Evolutionary conservation across 441 rosid species (phyloP).

Genomic region (Populus hybrid): DNA sequence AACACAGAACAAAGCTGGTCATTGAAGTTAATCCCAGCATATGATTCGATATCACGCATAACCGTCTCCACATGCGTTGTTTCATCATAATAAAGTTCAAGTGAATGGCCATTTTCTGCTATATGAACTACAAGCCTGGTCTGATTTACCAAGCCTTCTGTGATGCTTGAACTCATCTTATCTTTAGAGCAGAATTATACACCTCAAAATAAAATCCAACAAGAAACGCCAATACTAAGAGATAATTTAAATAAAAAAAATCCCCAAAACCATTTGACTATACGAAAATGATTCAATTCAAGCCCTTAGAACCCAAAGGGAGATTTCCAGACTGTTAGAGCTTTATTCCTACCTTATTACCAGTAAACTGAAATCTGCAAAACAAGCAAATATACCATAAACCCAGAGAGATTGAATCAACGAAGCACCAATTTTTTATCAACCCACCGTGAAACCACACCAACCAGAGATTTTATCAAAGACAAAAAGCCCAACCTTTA

Average conservation of each 20-base stretch:
- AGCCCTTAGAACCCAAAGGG: conserved; percentile 7
- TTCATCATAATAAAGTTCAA: conserved; percentile 64
- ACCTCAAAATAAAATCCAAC: conserved; percentile 27
- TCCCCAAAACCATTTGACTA: conserved; percentile 7
- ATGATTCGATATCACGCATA: conserved; percentile 61
- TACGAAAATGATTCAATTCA: neutral
- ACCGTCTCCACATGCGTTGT: conserved; percentile 64
- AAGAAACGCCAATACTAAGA: conserved; percentile 8
- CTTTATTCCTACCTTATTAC: conserved; percentile 24
- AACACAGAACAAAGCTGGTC: conserved; percentile 89
- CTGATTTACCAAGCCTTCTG: conserved; percentile 42
- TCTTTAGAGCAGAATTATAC: conserved; percentile 23
- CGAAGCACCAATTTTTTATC: conserved; percentile 4
- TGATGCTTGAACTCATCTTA: conserved; percentile 73
- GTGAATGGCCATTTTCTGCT: conserved; percentile 87
- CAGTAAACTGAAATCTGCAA: conserved; percentile 16
- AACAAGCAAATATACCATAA: conserved; percentile 11
- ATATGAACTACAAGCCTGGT: conserved; percentile 79
- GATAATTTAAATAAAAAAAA: conserved; percentile 4
- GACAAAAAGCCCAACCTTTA: conserved; percentile 7
- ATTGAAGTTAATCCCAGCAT: conserved; percentile 47
- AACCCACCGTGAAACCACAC: conserved; percentile 11
- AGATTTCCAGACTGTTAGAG: conserved; percentile 12
- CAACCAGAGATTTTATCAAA: conserved; percentile 8
- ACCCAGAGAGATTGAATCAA: conserved; percentile 17